Evolutionary conservation across 2,329 filamentous ascomycete species (phyloP).

Genomic region (Pestalotiopsis sp.): DNA sequence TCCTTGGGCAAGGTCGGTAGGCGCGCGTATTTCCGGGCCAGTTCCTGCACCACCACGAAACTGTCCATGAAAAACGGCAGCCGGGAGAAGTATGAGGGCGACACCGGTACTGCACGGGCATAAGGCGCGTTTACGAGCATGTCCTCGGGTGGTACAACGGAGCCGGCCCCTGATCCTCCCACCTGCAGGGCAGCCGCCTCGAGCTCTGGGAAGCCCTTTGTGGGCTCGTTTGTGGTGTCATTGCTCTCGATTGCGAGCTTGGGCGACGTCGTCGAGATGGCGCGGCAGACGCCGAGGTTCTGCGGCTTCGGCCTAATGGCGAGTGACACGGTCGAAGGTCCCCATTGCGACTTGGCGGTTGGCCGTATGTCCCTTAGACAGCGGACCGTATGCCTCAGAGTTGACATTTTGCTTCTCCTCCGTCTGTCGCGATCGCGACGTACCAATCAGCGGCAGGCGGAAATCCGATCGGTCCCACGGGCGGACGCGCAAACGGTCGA

Average conservation of each 20-base stretch:
- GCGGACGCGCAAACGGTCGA: neutral
- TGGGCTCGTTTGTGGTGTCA: neutral
- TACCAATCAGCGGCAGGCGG: conserved; percentile 11
- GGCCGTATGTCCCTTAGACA: conserved; percentile 31
- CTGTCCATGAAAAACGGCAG: conserved; percentile 86
- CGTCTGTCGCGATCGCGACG: conserved; percentile 1
- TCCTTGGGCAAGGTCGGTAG: conserved; percentile 70
- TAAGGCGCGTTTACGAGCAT: conserved; percentile 36
- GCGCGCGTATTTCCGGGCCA: conserved; percentile 71
- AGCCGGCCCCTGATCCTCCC: neutral
- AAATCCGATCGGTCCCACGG: neutral
- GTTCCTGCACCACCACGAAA: conserved; percentile 71
- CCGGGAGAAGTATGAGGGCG: conserved; percentile 93
- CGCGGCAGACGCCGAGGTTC: neutral
- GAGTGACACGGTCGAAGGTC: conserved; percentile 7
- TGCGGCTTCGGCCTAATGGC: conserved; percentile 13
- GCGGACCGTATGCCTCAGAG: conserved; percentile 31
- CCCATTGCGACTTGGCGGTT: conserved; percentile 24
- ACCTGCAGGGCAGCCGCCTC: neutral
- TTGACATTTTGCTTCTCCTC: conserved; percentile 25
- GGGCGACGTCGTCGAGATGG: conserved; percentile 16
- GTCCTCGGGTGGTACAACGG: neutral
- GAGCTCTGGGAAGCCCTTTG: neutral
- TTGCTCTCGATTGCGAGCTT: conserved; percentile 10
- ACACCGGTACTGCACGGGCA: conserved; percentile 79